Percentiles rank a stretch among this genome's conserved stretches.
These are phyloP conservation scores for Onygenales sp. DNA, from an alignment of 2,329 filamentous ascomycete genomes.

Conservation along the genomic window DNA sequence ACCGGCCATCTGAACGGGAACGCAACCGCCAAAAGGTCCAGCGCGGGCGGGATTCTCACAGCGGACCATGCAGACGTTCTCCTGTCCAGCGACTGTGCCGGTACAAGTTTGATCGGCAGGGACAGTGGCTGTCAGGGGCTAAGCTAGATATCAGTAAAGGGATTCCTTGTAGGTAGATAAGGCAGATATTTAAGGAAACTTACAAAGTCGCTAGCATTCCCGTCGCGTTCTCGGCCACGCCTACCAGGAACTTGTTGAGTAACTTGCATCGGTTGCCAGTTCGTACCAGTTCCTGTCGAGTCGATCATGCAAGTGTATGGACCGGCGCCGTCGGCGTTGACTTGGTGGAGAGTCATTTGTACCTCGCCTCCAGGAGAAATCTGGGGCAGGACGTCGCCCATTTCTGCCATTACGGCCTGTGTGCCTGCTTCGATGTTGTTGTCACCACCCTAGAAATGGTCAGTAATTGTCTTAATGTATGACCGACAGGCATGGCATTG, in stretches of 20 bases:
- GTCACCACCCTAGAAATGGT: conserved; percentile 32
- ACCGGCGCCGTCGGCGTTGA: conserved; percentile 58
- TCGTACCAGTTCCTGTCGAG: conserved; percentile 46
- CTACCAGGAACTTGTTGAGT: conserved; percentile 45
- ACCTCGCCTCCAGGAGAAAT: conserved; percentile 48
- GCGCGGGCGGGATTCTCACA: conserved; percentile 53
- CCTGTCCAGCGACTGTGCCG: conserved; percentile 50
- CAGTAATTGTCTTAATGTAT: background rate
- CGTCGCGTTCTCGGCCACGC: conserved; percentile 8
- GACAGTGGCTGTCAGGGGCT: conserved; percentile 50
- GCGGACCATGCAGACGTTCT: conserved; percentile 53
- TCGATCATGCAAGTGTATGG: conserved; percentile 59
- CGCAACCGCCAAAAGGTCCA: conserved; percentile 54
- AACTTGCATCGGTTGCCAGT: conserved; percentile 47
- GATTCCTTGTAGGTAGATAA: background rate
- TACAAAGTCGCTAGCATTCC: conserved; percentile 9
- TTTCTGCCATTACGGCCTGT: conserved; percentile 47
- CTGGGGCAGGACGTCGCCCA: conserved; percentile 49
- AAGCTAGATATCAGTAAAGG: conserved; percentile 1
- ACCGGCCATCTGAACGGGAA: conserved; percentile 43
- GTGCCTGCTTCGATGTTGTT: conserved; percentile 52
- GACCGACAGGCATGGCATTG: background rate
- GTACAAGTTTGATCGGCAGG: conserved; percentile 48
- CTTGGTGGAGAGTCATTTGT: conserved; percentile 57
- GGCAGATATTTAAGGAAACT: conserved; percentile 4